A percentile compares a stretch with the other conserved stretches of the same genome.
Evolutionary conservation across 352 stramenopile species (phyloP).

Genomic region (Phytophthora lateralis): DNA sequence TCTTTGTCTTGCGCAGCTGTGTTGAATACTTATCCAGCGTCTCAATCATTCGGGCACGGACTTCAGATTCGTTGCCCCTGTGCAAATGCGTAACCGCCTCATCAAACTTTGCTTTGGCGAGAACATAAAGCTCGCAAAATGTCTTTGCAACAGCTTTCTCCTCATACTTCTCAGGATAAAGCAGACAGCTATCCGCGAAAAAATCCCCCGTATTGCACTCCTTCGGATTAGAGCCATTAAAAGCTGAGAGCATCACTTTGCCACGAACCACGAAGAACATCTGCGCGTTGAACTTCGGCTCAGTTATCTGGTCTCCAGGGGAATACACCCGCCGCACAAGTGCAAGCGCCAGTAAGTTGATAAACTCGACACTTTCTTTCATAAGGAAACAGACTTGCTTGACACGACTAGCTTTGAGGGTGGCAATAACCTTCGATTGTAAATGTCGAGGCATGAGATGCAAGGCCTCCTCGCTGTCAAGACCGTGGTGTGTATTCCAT

Average conservation of each 20-base stretch:
- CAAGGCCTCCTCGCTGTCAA: constrained; percentile 68
- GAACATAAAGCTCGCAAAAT: constrained; percentile 82
- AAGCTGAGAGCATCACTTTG: constrained; percentile 55
- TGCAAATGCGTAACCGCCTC: constrained; percentile 64
- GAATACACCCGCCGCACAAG: constrained; percentile 67
- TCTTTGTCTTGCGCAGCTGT: constrained; percentile 79
- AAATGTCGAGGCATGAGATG: constrained; percentile 65
- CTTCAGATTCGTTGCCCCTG: constrained; percentile 37
- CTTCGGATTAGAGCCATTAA: constrained; percentile 54
- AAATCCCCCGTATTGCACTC: constrained; percentile 74
- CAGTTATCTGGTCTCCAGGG: constrained; percentile 64
- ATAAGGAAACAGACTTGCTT: constrained; percentile 78
- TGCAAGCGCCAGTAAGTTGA: constrained; percentile 66
- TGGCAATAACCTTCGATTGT: constrained; percentile 66
- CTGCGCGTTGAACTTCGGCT: constrained; percentile 76
- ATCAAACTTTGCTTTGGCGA: constrained; percentile 73
- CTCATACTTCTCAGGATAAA: constrained; percentile 63
- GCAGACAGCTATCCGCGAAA: constrained; percentile 68
- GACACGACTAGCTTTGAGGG: constrained; percentile 65
- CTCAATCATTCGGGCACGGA: constrained; percentile 45
- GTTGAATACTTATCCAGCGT: constrained; percentile 68
- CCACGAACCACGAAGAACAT: constrained; percentile 83
- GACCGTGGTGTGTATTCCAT: constrained; percentile 67
- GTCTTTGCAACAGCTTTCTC: constrained; percentile 79
- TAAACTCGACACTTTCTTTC: constrained; percentile 76